Percentiles rank a stretch among this genome's conserved stretches.
phyloP scores from a whole-genome alignment of 1,284 basidiomycete genomes.

The Hemileia vastatrix region DNA sequence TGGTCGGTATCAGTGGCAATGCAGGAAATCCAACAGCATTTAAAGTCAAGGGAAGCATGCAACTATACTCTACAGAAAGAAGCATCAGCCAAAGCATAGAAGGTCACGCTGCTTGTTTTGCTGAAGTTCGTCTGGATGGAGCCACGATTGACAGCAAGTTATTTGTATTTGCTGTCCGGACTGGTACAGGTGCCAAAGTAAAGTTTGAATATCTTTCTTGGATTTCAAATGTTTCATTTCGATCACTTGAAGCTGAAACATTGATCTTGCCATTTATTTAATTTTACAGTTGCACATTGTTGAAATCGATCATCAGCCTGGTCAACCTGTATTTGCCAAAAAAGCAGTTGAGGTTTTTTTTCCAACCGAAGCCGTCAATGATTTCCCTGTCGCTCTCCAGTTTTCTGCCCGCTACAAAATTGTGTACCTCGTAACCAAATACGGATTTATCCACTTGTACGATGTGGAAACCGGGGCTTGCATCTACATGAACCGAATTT shows the following conservation, averaged over 20 bases:
- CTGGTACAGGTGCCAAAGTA: conserved; percentile 92
- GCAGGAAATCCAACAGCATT: conserved; percentile 81
- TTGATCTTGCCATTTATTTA: conserved; percentile 1
- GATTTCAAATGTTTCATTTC: neutral
- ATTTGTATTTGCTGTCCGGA: conserved; percentile 91
- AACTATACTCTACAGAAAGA: conserved; percentile 80
- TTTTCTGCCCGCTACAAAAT: conserved; percentile 95
- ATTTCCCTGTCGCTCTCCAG: conserved; percentile 99
- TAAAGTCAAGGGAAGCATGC: conserved; percentile 96
- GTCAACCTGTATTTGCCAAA: conserved; percentile 88
- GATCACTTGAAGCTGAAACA: neutral
- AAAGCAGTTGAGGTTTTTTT: conserved; percentile 99
- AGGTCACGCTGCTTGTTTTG: conserved; percentile 94
- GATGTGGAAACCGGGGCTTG: conserved; percentile 97
- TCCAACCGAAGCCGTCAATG: conserved; percentile 93
- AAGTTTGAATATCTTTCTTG: conserved; percentile 32
- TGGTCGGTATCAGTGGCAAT: conserved; percentile 93
- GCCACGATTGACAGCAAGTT: conserved; percentile 74
- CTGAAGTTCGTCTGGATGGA: conserved; percentile 80
- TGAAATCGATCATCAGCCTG: conserved; percentile 90
- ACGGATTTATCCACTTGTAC: conserved; percentile 98
- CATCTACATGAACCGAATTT: conserved; percentile 99
- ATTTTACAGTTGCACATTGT: conserved; percentile 78
- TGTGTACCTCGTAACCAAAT: conserved; percentile 96
- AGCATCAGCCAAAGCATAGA: conserved; percentile 98